Evolutionary conservation across 495 filamentous ascomycete species (phyloP).

Genomic region (Extremus antarcticus): DNA sequence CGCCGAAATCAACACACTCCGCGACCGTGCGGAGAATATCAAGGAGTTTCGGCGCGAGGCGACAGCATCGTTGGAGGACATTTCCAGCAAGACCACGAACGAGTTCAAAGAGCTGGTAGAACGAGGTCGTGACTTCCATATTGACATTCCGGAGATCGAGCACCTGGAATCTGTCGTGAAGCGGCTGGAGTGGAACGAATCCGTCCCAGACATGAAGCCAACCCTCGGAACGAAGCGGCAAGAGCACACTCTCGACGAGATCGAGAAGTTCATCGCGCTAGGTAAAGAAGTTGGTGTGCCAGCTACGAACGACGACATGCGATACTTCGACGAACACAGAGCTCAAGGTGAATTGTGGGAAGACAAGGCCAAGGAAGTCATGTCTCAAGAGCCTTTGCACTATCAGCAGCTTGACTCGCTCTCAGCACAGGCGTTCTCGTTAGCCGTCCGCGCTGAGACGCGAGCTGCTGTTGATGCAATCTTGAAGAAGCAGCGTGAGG

Average conservation of each 20-base stretch:
- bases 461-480: slow-evolving; percentile 79
- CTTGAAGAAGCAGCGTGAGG: slow-evolving; percentile 90
- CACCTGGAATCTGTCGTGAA: slow-evolving; percentile 67
- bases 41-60: slow-evolving; percentile 75
- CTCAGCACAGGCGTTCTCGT: slow-evolving; percentile 57
- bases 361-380: slow-evolving; percentile 83
- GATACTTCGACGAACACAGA: slow-evolving; percentile 63
- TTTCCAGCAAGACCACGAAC: slow-evolving; percentile 48
- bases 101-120: slow-evolving; percentile 87
- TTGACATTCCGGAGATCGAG: slow-evolving; percentile 90
- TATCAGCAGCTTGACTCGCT: slow-evolving; percentile 91
- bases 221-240: slow-evolving; percentile 30
- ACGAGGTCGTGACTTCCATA: slow-evolving; percentile 75
- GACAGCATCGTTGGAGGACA: slow-evolving; percentile 52
- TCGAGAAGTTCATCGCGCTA: slow-evolving; percentile 63
- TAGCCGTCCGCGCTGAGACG: slow-evolving; percentile 76
- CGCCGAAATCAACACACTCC: slow-evolving; percentile 77
- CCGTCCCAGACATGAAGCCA: slow-evolving; percentile 36
- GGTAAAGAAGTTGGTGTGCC: slow-evolving; percentile 66
- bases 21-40: slow-evolving; percentile 81
- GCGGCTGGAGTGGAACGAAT: slow-evolving; percentile 81
- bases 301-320: slow-evolving; percentile 63
- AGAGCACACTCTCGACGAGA: slow-evolving; percentile 58
- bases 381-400: slow-evolving; percentile 77
- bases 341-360: slow-evolving; percentile 79